Percentiles rank a stretch among this genome's conserved stretches.
These are phyloP conservation scores for Diaporthe eres DNA, from an alignment of 2,329 filamentous ascomycete species.

Conservation along the genomic window DNA sequence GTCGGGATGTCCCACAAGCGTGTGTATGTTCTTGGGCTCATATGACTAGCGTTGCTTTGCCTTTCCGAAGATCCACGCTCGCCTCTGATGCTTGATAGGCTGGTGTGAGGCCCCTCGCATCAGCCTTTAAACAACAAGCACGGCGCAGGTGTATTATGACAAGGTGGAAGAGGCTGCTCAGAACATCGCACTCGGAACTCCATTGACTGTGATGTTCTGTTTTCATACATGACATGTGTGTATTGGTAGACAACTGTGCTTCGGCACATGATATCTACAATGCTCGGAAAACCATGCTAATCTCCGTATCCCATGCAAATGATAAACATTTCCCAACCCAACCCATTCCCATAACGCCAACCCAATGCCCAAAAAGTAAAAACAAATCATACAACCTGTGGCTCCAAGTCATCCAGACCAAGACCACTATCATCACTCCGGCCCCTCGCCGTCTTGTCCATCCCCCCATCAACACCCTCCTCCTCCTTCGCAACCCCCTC, in stretches of 20 bases:
- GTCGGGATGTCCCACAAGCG: too few species aligned
- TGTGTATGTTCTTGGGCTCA: too few species aligned
- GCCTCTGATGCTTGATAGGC: too few species aligned
- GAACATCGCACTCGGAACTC: too few species aligned
- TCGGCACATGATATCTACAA: slow-evolving; percentile 4
- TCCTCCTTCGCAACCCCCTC: slow-evolving; percentile 9
- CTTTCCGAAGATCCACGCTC: too few species aligned
- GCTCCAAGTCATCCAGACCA: not conserved
- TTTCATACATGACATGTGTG: not conserved
- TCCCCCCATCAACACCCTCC: not conserved
- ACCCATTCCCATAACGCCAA: not conserved
- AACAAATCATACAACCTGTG: slow-evolving; percentile 4
- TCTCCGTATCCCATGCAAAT: not conserved
- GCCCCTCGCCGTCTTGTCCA: not conserved
- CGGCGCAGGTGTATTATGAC: too few species aligned
- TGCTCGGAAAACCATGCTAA: not conserved
- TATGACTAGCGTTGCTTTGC: too few species aligned
- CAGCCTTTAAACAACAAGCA: too few species aligned
- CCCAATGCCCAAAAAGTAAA: not conserved
- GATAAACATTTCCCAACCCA: not conserved
- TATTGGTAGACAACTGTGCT: not conserved
- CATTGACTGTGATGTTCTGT: too few species aligned
- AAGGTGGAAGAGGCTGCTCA: not conserved
- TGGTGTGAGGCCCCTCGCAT: too few species aligned
- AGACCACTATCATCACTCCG: slow-evolving; percentile 23